Evolutionary conservation across 352 stramenopile genomes (phyloP).

Genomic region (Globisporangium canariense): DNA sequence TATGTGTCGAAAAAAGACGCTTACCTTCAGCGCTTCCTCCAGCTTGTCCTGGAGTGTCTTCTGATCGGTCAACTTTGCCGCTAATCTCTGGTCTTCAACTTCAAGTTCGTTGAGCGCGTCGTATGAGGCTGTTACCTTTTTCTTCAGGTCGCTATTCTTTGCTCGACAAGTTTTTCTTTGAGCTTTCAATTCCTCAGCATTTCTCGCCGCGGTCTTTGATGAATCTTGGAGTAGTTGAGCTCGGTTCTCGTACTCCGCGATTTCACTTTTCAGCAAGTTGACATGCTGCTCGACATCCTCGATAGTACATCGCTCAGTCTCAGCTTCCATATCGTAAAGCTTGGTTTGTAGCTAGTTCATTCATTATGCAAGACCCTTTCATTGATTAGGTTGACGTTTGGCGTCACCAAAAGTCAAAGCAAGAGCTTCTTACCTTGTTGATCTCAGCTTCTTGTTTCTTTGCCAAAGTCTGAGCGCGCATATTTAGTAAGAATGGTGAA

Average conservation of each 20-base stretch:
- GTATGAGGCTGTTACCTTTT: neutral
- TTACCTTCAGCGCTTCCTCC: conserved; percentile 11
- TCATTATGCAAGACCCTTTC: neutral
- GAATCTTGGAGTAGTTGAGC: neutral
- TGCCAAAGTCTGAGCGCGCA: neutral
- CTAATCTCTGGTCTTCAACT: conserved; percentile 2
- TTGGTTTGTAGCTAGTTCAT: conserved; percentile 1
- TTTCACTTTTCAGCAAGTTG: neutral
- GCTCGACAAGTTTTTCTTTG: neutral
- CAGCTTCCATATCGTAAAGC: conserved; percentile 2
- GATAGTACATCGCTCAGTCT: neutral
- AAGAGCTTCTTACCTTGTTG: conserved; percentile 1
- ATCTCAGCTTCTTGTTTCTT: conserved; percentile 11
- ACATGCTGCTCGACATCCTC: neutral
- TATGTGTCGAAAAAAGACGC: neutral
- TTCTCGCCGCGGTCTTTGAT: neutral
- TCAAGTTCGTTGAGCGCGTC: conserved; percentile 7
- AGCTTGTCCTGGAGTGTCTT: conserved; percentile 1
- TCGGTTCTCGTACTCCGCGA: neutral
- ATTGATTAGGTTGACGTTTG: neutral
- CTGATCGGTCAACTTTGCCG: conserved; percentile 10
- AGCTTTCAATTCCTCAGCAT: neutral
- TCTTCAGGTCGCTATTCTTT: neutral
- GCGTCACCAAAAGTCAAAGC: neutral
- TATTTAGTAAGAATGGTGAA: neutral